Base-by-base conservation (phyloP, 768 basidiomycete genomes). In the Sporobolomyces phaffii region DNA sequence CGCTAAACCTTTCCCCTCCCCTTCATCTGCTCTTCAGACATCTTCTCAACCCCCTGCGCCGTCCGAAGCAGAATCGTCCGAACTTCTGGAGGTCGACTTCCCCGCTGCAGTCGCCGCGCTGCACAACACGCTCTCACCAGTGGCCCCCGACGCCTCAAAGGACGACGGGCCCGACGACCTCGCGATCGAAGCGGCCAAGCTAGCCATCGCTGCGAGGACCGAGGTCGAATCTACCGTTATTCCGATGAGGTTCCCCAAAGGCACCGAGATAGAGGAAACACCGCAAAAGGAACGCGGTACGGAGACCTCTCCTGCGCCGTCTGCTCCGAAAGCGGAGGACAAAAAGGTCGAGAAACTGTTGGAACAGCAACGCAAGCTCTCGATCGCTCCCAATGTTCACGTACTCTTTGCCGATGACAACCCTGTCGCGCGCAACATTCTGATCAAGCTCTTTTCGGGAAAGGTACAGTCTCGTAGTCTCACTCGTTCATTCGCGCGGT, bases 341-440 rank as follows among this genome's bases (percentile, higher is more conserved):
- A 18, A 54, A 5, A 26, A 9, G 20, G 34, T 36, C 20, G 6
- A 22, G 52, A 15, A 15, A 10, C 22, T 8, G 36, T 3, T 40
- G 15, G 36, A 24, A 13, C 13, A 20, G 28, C 38, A 43, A 18
- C 3, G 54, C 7, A 44, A 45, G 29, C 18, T 10, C 2, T 58
- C 41, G 1, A 15, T 40, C 2, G 43, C 24, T n/a, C 34, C 49
- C 18, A 20, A 61, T 17, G 48, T 65, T 20, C 44, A 47, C 3
- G 64, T 70, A 1, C 64, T 70, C 26, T 40, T 57, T 31, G 68
- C 68, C 18, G 68, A 70, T 24, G 68, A 70, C 60, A 70, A 70
- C n/a, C 54, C 43, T 11, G 51, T 70, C 38, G 64, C 48, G 1
- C 40, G 54, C 34, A 65, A 65, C 43, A 59, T 70, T 31, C 66